Evolutionary conservation across 495 filamentous ascomycete genomes (phyloP).

Genomic region (Evansstolkia leycettana): DNA sequence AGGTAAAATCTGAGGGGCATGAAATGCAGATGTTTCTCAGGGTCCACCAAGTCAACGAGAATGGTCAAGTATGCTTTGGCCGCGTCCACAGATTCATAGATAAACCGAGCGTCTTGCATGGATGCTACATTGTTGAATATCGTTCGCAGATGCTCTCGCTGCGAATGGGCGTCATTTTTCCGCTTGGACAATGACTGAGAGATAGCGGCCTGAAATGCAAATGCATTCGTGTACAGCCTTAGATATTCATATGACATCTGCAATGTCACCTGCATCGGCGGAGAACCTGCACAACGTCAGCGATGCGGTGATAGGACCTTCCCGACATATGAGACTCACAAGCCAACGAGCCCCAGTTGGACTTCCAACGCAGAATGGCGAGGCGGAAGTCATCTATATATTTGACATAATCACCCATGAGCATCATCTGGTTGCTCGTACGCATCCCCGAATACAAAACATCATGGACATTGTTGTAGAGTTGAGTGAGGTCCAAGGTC

Average conservation of each 20-base stretch:
- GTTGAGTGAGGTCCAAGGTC: constrained; percentile 49
- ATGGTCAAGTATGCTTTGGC: constrained; percentile 45
- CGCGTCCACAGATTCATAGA: constrained; percentile 51
- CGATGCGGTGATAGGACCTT: not conserved
- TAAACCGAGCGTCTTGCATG: constrained; percentile 49
- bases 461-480: constrained; percentile 58
- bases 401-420: constrained; percentile 54
- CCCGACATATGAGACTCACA: constrained; percentile 24
- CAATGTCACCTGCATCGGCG: constrained; percentile 42
- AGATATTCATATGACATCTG: constrained; percentile 53
- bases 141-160: constrained; percentile 29
- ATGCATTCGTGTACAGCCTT: constrained; percentile 52
- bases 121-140: constrained; percentile 42
- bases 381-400: constrained; percentile 55
- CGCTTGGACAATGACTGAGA: constrained; percentile 40
- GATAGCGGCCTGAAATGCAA: constrained; percentile 55
- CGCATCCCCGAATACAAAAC: constrained; percentile 53
- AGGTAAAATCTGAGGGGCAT: constrained; percentile 50
- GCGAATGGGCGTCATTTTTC: constrained; percentile 22
- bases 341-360: constrained; percentile 45
- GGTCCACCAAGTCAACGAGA: constrained; percentile 41
- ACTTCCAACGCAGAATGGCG: constrained; percentile 51
- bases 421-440: constrained; percentile 50
- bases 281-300: constrained; percentile 33
- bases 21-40: constrained; percentile 42